Evolutionary conservation across 176 grass and related monocot species (phyloP), one percentile per base, ranked within the genome.

Genomic region (Metroxylon sagu): DNA sequence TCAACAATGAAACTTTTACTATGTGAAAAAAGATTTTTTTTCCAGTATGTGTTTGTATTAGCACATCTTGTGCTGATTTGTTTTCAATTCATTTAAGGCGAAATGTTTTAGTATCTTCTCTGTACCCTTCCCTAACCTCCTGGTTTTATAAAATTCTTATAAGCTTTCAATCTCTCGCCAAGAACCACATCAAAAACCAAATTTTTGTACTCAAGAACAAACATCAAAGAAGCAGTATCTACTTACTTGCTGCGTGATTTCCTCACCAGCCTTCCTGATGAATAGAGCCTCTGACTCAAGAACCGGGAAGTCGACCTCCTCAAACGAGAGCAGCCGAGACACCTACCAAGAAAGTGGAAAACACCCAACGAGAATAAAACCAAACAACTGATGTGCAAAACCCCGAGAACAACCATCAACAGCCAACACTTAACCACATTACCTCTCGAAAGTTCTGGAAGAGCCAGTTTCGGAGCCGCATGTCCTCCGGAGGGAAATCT

Each of bases 281-380:
- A 95, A 95, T 59, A 95, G 85, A 17, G 82, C 79, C 74, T 95
- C 90, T 14, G 85, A 89, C 69, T 89, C 90, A 27, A 95, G 85
- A 50, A 89, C 90, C 35, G 90, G 90, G 71, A 89, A 95, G 30
- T 95, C 90, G 53, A 95, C 90, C 76, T 95, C 85, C 71, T 94
- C 89, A 28, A 94, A 94, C 19, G 84, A 71, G 52, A 94, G 82
- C 29, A 94, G 51, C 49, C 80, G 70, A 26, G 84, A 88, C 7
- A 94, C 84, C 83, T 81, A 62, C 39, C 19, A 48, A 66, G 19
- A 65, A 53, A 25, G 54, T 10, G 54, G 56, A 16, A 23, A 4
- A 61, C 62, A 50, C 19, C 60, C 49, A 1, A 49, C n/a, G 66
- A 16, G 65, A 52, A 76, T 71, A 52, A 65, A 26, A 59, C 52